A percentile compares a stretch with the other conserved stretches of the same genome.
These are phyloP conservation scores for Penicillium chermesinum DNA, from an alignment of 495 filamentous ascomycete genomes.

Conservation along the genomic window DNA sequence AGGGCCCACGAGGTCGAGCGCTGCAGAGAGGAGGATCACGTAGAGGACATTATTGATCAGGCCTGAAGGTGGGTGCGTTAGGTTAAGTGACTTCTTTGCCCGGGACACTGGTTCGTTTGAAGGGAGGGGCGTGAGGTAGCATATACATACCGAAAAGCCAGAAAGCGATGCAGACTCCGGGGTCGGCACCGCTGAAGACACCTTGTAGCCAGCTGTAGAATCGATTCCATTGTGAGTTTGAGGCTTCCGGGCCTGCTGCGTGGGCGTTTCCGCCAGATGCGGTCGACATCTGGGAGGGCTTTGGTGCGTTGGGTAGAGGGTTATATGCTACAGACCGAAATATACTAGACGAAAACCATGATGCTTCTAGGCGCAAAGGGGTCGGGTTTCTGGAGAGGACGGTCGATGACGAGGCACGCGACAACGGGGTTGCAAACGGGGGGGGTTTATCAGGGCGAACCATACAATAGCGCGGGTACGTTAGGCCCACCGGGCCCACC, in stretches of 20 bases:
- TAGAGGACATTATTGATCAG: constrained; percentile 98
- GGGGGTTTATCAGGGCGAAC: constrained; percentile 11
- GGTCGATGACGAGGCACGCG: background rate
- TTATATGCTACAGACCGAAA: constrained; percentile 15
- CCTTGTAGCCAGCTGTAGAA: constrained; percentile 60
- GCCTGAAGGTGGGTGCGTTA: constrained; percentile 58
- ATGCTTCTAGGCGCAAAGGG: background rate
- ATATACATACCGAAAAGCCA: constrained; percentile 79
- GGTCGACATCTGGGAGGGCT: constrained; percentile 6
- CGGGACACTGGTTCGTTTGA: too few species aligned
- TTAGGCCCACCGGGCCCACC: constrained; percentile 3
- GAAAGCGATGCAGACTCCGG: constrained; percentile 72
- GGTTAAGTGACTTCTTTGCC: too few species aligned
- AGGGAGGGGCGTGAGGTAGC: too few species aligned
- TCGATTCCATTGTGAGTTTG: constrained; percentile 67
- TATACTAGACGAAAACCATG: background rate
- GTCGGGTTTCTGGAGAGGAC: background rate
- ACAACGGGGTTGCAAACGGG: constrained; percentile 1
- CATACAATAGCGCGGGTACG: background rate
- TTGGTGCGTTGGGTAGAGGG: constrained; percentile 1
- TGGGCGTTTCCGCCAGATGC: constrained; percentile 17
- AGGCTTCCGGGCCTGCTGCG: constrained; percentile 64
- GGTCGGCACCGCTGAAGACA: constrained; percentile 63
- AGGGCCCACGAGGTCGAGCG: constrained; percentile 88
- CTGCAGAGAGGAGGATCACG: constrained; percentile 93